Evolutionary conservation across 352 stramenopile genomes (phyloP).

Genomic region (Phytopythium delawarense): DNA sequence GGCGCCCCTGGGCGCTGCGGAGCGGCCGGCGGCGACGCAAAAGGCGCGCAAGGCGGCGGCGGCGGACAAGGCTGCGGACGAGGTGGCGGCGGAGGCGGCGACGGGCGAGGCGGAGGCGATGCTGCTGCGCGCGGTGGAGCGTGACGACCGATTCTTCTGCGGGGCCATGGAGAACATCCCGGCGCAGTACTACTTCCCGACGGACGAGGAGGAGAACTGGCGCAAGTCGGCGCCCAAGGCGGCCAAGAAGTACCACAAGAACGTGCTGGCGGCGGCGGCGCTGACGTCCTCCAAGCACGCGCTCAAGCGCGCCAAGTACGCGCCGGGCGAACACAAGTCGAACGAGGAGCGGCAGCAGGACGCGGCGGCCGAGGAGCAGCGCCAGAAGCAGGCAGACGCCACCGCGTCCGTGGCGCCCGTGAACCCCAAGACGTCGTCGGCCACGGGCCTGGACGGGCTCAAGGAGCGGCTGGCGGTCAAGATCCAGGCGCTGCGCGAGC

Average conservation of each 20-base stretch:
- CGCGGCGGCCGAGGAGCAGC: slow-evolving; percentile 42
- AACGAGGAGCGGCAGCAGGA: slow-evolving; percentile 58
- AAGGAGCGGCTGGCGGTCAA: slow-evolving; percentile 64
- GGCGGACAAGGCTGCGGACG: slow-evolving; percentile 13
- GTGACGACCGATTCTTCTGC: slow-evolving; percentile 71
- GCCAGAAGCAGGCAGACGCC: slow-evolving; percentile 32
- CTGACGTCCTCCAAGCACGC: slow-evolving; percentile 56
- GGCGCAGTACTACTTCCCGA: slow-evolving; percentile 73
- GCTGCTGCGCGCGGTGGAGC: slow-evolving; percentile 20
- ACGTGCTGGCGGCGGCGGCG: slow-evolving; percentile 49
- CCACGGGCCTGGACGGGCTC: slow-evolving; percentile 51
- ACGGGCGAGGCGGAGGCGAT: slow-evolving; percentile 15
- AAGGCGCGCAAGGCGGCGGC: neutral
- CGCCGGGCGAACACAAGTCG: slow-evolving; percentile 51
- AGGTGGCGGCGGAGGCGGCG: neutral
- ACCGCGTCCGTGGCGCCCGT: slow-evolving; percentile 23
- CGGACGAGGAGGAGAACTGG: slow-evolving; percentile 74
- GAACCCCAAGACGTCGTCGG: slow-evolving; percentile 32
- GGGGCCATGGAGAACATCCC: slow-evolving; percentile 73
- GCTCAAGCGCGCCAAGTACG: slow-evolving; percentile 72
- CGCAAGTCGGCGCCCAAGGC: slow-evolving; percentile 56
- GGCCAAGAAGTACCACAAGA: slow-evolving; percentile 78
- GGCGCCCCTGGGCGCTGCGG: slow-evolving; percentile 11
- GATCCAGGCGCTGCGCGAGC: slow-evolving; percentile 65
- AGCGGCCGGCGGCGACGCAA: neutral